Conservation (phyloP, 306 rosid species). For the Prunus mume region DNA sequence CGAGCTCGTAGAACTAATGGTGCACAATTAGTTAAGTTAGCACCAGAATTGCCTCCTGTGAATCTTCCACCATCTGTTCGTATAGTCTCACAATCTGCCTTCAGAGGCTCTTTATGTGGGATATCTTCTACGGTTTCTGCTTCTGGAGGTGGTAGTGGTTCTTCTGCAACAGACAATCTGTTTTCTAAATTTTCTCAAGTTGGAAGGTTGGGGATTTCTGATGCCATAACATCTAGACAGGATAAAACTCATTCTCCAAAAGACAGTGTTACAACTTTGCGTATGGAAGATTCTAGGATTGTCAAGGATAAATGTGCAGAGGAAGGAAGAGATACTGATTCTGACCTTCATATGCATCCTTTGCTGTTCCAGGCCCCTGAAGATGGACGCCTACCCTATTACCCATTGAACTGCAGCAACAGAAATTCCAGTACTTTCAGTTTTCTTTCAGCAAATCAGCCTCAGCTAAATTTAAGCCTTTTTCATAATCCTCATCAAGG, state of each 20-base stretch:
- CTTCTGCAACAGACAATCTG: constrained; percentile 33
- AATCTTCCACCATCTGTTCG: constrained; percentile 94
- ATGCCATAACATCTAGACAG: constrained; percentile 30
- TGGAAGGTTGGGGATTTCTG: constrained; percentile 29
- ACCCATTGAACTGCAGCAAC: constrained; percentile 52
- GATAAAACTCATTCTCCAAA: constrained; percentile 14
- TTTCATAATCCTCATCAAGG: constrained; percentile 65
- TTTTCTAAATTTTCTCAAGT: constrained; percentile 41
- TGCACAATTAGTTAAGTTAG: constrained; percentile 67
- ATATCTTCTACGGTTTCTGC: constrained; percentile 42
- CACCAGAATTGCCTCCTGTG: constrained; percentile 89
- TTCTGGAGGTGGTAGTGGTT: constrained; percentile 40
- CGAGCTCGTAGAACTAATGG: constrained; percentile 48
- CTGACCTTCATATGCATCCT: constrained; percentile 92
- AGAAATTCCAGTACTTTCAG: constrained; percentile 53
- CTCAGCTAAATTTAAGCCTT: constrained; percentile 71
- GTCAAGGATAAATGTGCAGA: constrained; percentile 40
- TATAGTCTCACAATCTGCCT: constrained; percentile 74
- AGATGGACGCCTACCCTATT: constrained; percentile 53
- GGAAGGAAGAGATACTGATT: constrained; percentile 44
- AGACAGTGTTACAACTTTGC: constrained; percentile 31
- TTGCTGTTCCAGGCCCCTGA: constrained; percentile 78
- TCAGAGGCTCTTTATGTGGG: constrained; percentile 51
- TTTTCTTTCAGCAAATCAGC: constrained; percentile 68
- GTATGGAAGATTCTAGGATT: constrained; percentile 37